These are phyloP conservation scores for Cercis canadensis DNA, from an alignment of 306 rosid species.

Conservation along the genomic window DNA sequence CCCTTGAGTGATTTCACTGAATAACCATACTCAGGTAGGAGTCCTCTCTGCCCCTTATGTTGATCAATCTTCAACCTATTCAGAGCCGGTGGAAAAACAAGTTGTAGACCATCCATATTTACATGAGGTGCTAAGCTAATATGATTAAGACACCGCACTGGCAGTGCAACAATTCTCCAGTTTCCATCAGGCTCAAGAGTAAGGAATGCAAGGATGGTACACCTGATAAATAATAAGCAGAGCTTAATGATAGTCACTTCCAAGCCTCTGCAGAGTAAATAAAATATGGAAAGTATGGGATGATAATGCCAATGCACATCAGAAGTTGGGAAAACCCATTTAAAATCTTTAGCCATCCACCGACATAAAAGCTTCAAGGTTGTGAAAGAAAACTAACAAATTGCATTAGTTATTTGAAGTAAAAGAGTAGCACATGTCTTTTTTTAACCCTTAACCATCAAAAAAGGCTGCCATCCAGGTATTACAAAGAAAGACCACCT, in stretches of 20 bases:
- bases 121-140: constrained; percentile 45
- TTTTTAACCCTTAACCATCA: too few relatives aligned
- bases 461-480: background rate
- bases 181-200: constrained; percentile 55
- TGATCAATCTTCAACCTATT: constrained; percentile 51
- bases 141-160: constrained; percentile 47
- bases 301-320: background rate
- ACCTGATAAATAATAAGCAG: constrained; percentile 54
- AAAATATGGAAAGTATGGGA: constrained; percentile 23
- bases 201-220: constrained; percentile 52
- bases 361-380: too few relatives aligned
- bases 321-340: background rate
- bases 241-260: too few relatives aligned
- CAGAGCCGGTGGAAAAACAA: constrained; percentile 58
- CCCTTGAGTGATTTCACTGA: constrained; percentile 47
- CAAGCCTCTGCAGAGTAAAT: constrained; percentile 9
- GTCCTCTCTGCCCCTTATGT: constrained; percentile 47
- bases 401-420: too few relatives aligned
- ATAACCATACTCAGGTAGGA: constrained; percentile 45
- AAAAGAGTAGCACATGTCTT: too few relatives aligned
- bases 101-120: constrained; percentile 63
- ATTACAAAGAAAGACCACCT: constrained; percentile 28
- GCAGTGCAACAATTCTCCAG: constrained; percentile 62
- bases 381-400: too few relatives aligned
- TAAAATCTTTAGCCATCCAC: too few relatives aligned